phyloP scores from a whole-genome alignment of 1,284 basidiomycete species.

The Cronartium ribicola region DNA sequence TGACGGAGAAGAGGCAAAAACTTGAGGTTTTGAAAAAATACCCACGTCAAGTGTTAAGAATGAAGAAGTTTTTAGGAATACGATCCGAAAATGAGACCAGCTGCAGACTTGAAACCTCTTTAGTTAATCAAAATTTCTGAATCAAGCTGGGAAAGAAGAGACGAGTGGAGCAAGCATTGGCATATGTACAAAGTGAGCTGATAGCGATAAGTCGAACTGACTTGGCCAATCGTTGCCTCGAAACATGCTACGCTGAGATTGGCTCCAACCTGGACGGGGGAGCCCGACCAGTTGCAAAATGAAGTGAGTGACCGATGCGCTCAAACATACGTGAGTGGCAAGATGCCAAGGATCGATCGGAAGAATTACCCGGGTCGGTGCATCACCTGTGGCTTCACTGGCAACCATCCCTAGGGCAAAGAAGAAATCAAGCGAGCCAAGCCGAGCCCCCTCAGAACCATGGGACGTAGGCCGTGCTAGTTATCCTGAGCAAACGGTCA shows the following conservation, averaged over 20 bases:
- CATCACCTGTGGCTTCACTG: too few species aligned
- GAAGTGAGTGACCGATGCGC: not conserved
- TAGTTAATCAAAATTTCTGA: not conserved
- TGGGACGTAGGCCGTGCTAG: too few species aligned
- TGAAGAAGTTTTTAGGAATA: constrained; percentile 10
- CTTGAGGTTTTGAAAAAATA: not conserved
- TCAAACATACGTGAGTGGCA: not conserved
- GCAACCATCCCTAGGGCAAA: too few species aligned
- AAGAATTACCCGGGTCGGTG: too few species aligned
- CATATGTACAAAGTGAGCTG: not conserved
- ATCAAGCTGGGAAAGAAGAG: too few species aligned
- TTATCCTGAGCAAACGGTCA: too few species aligned
- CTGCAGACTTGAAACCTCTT: not conserved
- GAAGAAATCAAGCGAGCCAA: too few species aligned
- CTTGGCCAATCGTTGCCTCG: too few species aligned
- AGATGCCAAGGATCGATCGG: not conserved
- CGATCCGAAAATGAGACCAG: constrained; percentile 5
- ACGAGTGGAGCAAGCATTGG: not conserved
- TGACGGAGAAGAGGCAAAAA: not conserved
- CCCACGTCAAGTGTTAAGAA: not conserved
- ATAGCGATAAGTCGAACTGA: not conserved
- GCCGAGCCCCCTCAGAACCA: too few species aligned
- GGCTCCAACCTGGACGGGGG: not conserved
- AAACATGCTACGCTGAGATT: not conserved
- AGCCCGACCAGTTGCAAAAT: not conserved